Conservation (phyloP, 768 basidiomycete genomes). For the Pluteus cervinus region DNA sequence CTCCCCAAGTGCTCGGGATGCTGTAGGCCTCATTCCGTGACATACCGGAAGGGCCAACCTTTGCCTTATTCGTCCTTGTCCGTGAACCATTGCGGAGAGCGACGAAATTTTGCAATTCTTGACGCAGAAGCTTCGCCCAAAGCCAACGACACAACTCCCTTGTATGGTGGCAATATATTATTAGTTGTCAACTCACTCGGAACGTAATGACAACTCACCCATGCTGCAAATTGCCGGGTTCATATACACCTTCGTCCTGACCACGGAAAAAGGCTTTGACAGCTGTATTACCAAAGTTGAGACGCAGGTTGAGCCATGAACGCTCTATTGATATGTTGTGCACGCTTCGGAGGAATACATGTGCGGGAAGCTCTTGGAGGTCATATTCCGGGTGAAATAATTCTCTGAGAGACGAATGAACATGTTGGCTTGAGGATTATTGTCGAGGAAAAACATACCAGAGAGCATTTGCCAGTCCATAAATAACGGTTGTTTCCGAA, state of each 20-base stretch:
- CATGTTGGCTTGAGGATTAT: background rate
- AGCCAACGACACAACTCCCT: slow-evolving; percentile 13
- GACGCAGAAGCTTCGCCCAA: slow-evolving; percentile 12
- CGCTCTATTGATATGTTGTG: slow-evolving; percentile 15
- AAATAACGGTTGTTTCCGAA: slow-evolving; percentile 9
- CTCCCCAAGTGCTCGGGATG: slow-evolving; percentile 4
- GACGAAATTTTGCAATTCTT: slow-evolving; percentile 9
- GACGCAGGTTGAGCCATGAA: slow-evolving; percentile 13
- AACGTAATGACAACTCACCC: slow-evolving; percentile 8
- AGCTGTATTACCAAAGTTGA: slow-evolving; percentile 14
- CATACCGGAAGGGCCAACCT: slow-evolving; percentile 14
- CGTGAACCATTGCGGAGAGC: slow-evolving; percentile 11
- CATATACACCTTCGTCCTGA: slow-evolving; percentile 8
- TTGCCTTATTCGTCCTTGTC: slow-evolving; percentile 12
- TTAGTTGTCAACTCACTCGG: background rate
- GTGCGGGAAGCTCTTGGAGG: slow-evolving; percentile 10
- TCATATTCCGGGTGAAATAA: slow-evolving; percentile 7
- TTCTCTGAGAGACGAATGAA: slow-evolving; percentile 6
- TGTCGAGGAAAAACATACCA: slow-evolving; percentile 7
- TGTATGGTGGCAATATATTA: background rate
- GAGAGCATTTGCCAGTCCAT: slow-evolving; percentile 13
- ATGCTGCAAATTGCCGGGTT: slow-evolving; percentile 8
- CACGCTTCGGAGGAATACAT: slow-evolving; percentile 13
- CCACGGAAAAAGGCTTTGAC: slow-evolving; percentile 10
- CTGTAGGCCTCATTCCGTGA: slow-evolving; percentile 14